These are phyloP conservation scores for Dactylis glomerata DNA, from an alignment of 176 grass and related monocot genomes.

Conservation along the genomic window DNA sequence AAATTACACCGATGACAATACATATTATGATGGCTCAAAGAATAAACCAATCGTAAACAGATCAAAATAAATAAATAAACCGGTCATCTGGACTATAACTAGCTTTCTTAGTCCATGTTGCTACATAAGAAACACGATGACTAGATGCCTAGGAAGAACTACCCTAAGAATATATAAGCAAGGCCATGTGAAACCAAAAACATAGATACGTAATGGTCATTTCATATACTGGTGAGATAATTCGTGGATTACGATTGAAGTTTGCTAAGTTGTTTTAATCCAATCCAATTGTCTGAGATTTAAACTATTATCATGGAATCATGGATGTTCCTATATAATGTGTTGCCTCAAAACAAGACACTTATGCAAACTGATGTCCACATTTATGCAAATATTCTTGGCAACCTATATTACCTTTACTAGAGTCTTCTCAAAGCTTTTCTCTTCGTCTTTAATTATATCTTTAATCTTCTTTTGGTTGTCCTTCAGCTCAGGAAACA, in stretches of 20 bases:
- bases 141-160: neutral
- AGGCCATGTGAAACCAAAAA: too few species aligned
- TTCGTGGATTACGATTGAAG: neutral
- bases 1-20: constrained; percentile 8
- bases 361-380: neutral
- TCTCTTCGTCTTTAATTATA: constrained; percentile 90
- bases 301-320: neutral
- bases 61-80: too few species aligned
- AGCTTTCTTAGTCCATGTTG: neutral
- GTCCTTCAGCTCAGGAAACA: constrained; percentile 79
- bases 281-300: neutral
- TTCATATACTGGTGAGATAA: neutral
- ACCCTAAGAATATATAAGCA: neutral
- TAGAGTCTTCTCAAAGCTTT: constrained; percentile 91
- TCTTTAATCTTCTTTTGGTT: constrained; percentile 71
- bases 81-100: neutral
- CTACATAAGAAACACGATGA: neutral
- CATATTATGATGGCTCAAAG: neutral
- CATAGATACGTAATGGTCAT: too few species aligned
- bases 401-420: constrained; percentile 63
- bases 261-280: neutral
- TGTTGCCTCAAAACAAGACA: neutral
- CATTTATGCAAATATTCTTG: neutral
- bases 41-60: too few species aligned
- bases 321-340: neutral